Conservation (phyloP, 129 eudicot genomes). For the Artemisia argyi region DNA sequence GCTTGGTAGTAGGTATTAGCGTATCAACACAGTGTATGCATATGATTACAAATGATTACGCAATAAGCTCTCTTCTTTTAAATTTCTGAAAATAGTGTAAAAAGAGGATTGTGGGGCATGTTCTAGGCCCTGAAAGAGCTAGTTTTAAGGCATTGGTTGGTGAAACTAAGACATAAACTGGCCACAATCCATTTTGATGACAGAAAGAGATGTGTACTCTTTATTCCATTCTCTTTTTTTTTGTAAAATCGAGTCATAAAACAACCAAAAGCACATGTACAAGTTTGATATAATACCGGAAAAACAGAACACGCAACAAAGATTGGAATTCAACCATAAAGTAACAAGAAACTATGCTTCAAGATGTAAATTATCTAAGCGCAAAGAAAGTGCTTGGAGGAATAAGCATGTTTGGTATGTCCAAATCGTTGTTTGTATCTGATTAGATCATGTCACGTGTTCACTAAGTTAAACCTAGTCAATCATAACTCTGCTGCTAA, state of each 20-base stretch:
- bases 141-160: slow-evolving; percentile 32
- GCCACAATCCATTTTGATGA: slow-evolving; percentile 16
- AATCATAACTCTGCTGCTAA: too few relatives aligned
- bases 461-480: too few relatives aligned
- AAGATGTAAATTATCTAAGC: neutral
- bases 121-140: slow-evolving; percentile 7
- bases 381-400: neutral
- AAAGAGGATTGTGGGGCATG: slow-evolving; percentile 4
- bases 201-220: slow-evolving; percentile 27
- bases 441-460: too few relatives aligned
- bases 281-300: neutral
- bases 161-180: slow-evolving; percentile 33
- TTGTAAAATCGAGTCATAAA: slow-evolving; percentile 4
- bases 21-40: neutral
- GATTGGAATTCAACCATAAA: neutral
- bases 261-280: slow-evolving; percentile 2
- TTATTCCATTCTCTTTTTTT: slow-evolving; percentile 20
- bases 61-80: slow-evolving; percentile 6
- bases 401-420: neutral
- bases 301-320: neutral
- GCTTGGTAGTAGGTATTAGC: neutral
- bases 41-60: slow-evolving; percentile 27
- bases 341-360: neutral
- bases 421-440: too few relatives aligned
- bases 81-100: slow-evolving; percentile 12